Conservation (phyloP, 352 stramenopile species). For the Pythium chondricola region DNA sequence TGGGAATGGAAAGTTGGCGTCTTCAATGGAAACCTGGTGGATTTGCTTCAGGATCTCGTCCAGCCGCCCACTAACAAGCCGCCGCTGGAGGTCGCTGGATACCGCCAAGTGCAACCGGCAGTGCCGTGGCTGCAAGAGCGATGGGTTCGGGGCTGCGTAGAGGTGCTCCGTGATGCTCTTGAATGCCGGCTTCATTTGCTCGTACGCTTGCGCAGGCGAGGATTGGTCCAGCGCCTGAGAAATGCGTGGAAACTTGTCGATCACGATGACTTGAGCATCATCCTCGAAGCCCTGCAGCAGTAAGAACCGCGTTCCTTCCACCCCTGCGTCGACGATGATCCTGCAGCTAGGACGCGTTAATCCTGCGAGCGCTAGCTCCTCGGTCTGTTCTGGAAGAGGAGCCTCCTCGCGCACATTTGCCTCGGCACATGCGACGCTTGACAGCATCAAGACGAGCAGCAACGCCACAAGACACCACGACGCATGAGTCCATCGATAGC, state of each 20-base stretch:
- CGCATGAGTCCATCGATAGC: conserved; percentile 9
- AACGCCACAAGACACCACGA: neutral
- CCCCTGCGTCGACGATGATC: conserved; percentile 41
- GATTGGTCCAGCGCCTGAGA: conserved; percentile 20
- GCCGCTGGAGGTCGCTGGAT: conserved; percentile 24
- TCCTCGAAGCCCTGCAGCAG: conserved; percentile 45
- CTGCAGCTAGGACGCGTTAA: conserved; percentile 30
- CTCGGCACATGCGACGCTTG: neutral
- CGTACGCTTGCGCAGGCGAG: conserved; percentile 29
- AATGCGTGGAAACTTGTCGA: conserved; percentile 31
- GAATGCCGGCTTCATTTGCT: conserved; percentile 37
- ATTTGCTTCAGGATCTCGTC: conserved; percentile 26
- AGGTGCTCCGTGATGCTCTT: conserved; percentile 32
- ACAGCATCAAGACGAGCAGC: conserved; percentile 17
- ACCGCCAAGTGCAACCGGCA: conserved; percentile 40
- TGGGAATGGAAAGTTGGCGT: conserved; percentile 52
- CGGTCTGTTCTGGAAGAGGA: neutral
- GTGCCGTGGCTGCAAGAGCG: conserved; percentile 36
- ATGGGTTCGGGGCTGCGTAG: conserved; percentile 10
- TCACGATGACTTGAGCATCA: conserved; percentile 33
- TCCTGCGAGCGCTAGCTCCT: neutral
- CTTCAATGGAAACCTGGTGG: conserved; percentile 34
- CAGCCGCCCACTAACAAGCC: conserved; percentile 14
- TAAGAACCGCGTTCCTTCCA: conserved; percentile 35
- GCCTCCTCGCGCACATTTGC: conserved; percentile 6